phyloP scores from a whole-genome alignment of 805 yeast genomes.

The Tetrapisispora pingtungensis region DNA sequence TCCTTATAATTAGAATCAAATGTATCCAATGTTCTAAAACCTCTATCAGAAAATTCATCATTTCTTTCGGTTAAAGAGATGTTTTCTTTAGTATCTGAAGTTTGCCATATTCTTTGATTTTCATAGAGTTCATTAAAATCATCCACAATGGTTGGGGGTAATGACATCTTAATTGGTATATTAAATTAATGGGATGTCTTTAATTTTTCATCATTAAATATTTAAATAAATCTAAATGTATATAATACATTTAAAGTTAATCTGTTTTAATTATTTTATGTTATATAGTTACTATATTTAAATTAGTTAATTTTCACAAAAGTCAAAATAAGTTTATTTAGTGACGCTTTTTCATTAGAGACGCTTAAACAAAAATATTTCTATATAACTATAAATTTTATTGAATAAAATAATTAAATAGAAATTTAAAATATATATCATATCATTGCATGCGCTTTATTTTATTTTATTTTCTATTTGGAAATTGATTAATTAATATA shows the following conservation, averaged over 20 bases:
- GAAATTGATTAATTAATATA: not conserved
- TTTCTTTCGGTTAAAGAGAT: not conserved
- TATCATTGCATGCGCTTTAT: not conserved
- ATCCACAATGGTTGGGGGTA: not conserved
- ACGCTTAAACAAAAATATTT: too few relatives aligned
- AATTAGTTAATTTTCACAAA: too few relatives aligned
- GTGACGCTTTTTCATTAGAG: not conserved
- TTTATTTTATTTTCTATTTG: not conserved
- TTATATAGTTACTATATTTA: too few relatives aligned
- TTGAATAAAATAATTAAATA: not conserved
- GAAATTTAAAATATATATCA: too few relatives aligned
- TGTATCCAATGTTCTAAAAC: not conserved
- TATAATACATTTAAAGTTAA: too few relatives aligned
- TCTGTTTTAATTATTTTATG: too few relatives aligned
- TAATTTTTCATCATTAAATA: too few relatives aligned
- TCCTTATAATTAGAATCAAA: not conserved
- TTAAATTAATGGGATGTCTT: too few relatives aligned
- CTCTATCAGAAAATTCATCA: not conserved
- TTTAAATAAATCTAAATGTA: too few relatives aligned
- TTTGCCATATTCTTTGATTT: constrained; percentile 1
- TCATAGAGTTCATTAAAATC: not conserved
- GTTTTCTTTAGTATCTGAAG: not conserved
- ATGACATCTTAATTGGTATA: not conserved
- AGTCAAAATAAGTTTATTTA: too few relatives aligned
- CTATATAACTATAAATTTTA: too few relatives aligned